Conservation (phyloP, 306 rosid species). For the Quercus bicolor region DNA sequence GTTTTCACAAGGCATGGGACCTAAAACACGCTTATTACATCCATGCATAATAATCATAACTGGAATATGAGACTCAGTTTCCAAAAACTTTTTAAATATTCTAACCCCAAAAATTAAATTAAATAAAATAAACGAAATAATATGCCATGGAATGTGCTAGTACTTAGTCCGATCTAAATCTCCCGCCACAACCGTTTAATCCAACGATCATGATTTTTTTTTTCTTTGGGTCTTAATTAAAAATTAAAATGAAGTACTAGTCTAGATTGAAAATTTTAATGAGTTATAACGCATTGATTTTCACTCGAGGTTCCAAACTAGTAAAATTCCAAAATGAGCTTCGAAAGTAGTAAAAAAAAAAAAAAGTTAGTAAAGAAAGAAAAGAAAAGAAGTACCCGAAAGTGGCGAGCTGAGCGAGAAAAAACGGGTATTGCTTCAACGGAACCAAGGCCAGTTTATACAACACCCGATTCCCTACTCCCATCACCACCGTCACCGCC, state of each 20-base stretch:
- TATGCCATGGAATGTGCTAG: too few species aligned
- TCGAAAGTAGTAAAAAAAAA: not conserved
- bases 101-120: too few species aligned
- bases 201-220: not conserved
- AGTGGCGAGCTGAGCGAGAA: conserved; percentile 91
- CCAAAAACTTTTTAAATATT: too few species aligned
- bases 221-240: not conserved
- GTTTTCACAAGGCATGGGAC: too few species aligned
- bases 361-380: not conserved
- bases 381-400: conserved; percentile 55
- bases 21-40: too few species aligned
- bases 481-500: conserved; percentile 62
- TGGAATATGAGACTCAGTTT: too few species aligned
- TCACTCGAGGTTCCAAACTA: too few species aligned
- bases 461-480: conserved; percentile 78
- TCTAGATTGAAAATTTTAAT: too few species aligned
- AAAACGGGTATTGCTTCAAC: conserved; percentile 80
- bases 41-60: too few species aligned
- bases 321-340: not conserved
- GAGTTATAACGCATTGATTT: too few species aligned
- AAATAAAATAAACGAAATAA: too few species aligned
- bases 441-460: conserved; percentile 92
- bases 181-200: not conserved
- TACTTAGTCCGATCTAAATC: not conserved
- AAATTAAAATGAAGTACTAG: not conserved